These are phyloP conservation scores for Xylaria scruposa DNA, from an alignment of 495 filamentous ascomycete genomes.

Conservation along the genomic window DNA sequence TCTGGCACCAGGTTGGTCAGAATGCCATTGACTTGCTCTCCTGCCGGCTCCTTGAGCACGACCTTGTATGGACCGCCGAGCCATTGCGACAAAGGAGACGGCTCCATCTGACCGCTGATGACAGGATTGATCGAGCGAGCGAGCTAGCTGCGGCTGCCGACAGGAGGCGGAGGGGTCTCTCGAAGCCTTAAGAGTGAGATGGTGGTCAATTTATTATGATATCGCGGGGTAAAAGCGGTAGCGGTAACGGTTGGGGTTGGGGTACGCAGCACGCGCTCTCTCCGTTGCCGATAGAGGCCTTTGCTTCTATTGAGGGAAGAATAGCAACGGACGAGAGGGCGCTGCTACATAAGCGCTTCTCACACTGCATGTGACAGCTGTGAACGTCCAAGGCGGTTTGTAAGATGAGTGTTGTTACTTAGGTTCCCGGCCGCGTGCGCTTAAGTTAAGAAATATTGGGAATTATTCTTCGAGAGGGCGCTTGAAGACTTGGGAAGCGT, in stretches of 20 bases:
- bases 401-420: background rate
- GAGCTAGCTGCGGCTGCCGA: background rate
- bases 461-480: background rate
- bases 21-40: conserved; percentile 71
- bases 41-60: conserved; percentile 58
- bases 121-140: background rate
- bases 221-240: background rate
- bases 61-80: conserved; percentile 34
- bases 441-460: background rate
- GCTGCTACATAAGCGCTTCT: background rate
- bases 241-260: background rate
- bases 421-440: background rate
- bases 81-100: conserved; percentile 34
- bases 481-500: background rate
- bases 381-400: background rate
- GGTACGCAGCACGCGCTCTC: background rate
- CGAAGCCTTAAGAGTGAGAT: background rate
- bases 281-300: background rate
- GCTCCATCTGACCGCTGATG: conserved; percentile 28
- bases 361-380: background rate
- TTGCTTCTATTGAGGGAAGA: background rate
- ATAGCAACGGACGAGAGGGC: background rate
- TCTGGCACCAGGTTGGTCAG: conserved; percentile 75
- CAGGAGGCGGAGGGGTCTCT: background rate
- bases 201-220: background rate